phyloP scores from a whole-genome alignment of 2,329 filamentous ascomycete species.

The Huntiella decipiens region DNA sequence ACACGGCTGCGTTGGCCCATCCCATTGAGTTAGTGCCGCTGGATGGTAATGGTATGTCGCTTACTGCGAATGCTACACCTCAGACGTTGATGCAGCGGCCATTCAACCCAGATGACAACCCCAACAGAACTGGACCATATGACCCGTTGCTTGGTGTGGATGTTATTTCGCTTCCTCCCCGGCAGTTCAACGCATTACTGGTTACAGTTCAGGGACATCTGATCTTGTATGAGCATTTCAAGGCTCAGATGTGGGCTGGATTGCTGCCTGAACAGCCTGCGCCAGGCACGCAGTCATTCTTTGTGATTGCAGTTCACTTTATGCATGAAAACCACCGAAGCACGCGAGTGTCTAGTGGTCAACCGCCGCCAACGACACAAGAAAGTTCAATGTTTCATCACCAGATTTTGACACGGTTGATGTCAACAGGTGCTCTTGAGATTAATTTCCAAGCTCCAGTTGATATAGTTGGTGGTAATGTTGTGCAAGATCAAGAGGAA shows the following conservation, averaged over 20 bases:
- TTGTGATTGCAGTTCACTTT: no score
- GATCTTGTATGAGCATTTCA: slow-evolving; percentile 1
- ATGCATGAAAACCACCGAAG: no score
- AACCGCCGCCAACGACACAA: no score
- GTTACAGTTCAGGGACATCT: not conserved
- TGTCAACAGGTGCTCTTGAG: no score
- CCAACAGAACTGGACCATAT: not conserved
- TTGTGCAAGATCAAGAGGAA: no score
- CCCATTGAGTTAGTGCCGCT: not conserved
- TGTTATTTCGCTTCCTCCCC: not conserved
- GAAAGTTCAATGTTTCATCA: no score
- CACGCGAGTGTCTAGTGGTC: no score
- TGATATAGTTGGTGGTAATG: no score
- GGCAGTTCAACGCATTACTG: not conserved
- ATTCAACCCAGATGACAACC: not conserved
- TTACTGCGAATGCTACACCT: not conserved
- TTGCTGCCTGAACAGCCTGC: not conserved
- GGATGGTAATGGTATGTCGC: slow-evolving; percentile 2
- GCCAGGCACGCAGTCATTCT: no score
- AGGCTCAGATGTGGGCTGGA: not conserved
- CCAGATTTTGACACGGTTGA: no score
- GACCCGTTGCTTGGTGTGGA: slow-evolving; percentile 1
- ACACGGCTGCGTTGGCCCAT: not conserved
- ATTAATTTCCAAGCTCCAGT: no score
- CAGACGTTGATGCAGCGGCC: no score